Percentiles rank a stretch among this genome's conserved stretches.
Conservation (phyloP, 2,329 filamentous ascomycete genomes). For the Fusarium anguioides region DNA sequence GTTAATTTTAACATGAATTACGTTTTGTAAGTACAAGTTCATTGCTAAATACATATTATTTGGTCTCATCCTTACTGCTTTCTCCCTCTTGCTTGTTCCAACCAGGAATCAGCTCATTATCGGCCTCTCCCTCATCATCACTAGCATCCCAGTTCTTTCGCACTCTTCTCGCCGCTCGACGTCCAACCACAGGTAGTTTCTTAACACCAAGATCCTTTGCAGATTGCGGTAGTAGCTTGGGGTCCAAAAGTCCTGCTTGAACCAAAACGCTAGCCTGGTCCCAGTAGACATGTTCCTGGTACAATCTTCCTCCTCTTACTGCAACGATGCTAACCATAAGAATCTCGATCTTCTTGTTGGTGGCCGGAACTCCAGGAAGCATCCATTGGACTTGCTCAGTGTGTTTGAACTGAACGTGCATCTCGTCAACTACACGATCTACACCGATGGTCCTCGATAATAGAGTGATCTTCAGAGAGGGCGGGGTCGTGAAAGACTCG, state of each 20-base stretch:
- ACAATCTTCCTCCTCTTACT: constrained; percentile 68
- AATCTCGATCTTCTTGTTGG: constrained; percentile 61
- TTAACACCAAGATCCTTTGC: constrained; percentile 51
- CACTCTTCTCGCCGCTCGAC: constrained; percentile 53
- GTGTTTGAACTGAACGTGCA: constrained; percentile 69
- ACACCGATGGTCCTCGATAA: constrained; percentile 72
- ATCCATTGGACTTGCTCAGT: constrained; percentile 69
- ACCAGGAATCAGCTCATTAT: constrained; percentile 54
- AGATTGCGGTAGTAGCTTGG: constrained; percentile 50
- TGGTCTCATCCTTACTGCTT: neutral
- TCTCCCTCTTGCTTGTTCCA: constrained; percentile 45
- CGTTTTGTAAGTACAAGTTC: too few relatives aligned
- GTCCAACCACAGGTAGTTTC: constrained; percentile 55
- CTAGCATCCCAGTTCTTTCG: constrained; percentile 38
- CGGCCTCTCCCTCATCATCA: constrained; percentile 55
- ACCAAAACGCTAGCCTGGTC: constrained; percentile 70
- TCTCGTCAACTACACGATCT: constrained; percentile 73
- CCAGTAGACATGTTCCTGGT: constrained; percentile 73
- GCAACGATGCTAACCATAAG: constrained; percentile 70
- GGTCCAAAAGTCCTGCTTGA: constrained; percentile 68
- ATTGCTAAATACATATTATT: neutral
- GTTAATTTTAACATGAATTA: too few relatives aligned
- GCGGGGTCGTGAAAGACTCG: constrained; percentile 72
- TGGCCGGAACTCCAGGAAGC: constrained; percentile 68
- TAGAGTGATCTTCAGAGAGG: constrained; percentile 68